Evolutionary conservation across 139 green algal genomes (phyloP).

Genomic region (Penium margaritaceum): DNA sequence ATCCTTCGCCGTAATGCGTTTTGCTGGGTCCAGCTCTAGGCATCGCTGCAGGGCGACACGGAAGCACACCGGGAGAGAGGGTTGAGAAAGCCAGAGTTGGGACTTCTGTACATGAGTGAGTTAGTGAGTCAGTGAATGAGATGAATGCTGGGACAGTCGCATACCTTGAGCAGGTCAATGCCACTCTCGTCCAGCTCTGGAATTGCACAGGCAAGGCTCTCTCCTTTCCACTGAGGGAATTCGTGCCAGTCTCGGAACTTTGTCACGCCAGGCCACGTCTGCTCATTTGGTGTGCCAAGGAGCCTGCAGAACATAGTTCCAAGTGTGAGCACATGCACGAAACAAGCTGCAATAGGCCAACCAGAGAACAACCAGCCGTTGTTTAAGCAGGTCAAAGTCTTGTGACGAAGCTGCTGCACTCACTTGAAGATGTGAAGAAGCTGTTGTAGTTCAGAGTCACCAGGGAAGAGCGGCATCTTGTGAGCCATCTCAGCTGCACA

Average conservation of each 20-base stretch:
- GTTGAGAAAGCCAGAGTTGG: not conserved
- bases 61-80: not conserved
- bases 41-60: not conserved
- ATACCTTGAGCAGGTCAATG: conserved; percentile 41
- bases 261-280: conserved; percentile 66
- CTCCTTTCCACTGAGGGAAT: conserved; percentile 65
- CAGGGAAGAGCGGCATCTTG: conserved; percentile 70
- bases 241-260: conserved; percentile 79
- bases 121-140: not conserved
- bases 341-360: not conserved
- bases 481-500: conserved; percentile 53
- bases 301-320: conserved; percentile 39
- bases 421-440: conserved; percentile 82
- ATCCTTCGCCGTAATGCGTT: conserved; percentile 81
- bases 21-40: conserved; percentile 66
- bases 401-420: not conserved
- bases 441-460: conserved; percentile 80
- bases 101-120: not conserved
- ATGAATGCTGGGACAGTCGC: not conserved
- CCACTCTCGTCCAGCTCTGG: conserved; percentile 59
- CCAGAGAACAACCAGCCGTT: not conserved
- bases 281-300: conserved; percentile 73
- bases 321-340: not conserved
- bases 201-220: conserved; percentile 65
- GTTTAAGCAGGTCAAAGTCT: not conserved